Evolutionary conservation across 495 filamentous ascomycete species (phyloP), one percentile per base, ranked within the genome.

Genomic region (Neurospora terricola): DNA sequence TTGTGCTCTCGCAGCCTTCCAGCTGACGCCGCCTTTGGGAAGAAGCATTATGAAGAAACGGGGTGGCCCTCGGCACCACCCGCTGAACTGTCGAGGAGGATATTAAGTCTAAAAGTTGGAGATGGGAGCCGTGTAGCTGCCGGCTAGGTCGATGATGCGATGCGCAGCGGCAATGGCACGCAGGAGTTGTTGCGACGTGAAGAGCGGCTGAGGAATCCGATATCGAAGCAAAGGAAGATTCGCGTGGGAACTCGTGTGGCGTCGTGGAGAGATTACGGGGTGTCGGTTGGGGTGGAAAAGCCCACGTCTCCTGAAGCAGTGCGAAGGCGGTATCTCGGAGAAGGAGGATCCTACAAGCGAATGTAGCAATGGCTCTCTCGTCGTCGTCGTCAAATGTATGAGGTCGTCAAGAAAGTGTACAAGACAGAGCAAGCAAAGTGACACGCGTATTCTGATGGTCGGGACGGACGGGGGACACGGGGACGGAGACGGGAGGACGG

Each of bases 21-120:
- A 98, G 81, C 87, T 96, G 79, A 96, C 88, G 82, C 92, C 93
- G 82, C 92, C 92, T 82, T 96, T 97, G 70, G 92, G 92, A 75
- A 96, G 87, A 81, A 97, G 82, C 85, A 86, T 86, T 69, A 72
- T 72, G 77, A 76, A 72, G 74, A 77, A 73, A 79, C 77, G 42
- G 71, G 77, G 78, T 75, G 80, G 76, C 81, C 77, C 81, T 80
- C 70, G 69, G 76, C 77, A 81, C 82, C 81, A 79, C 79, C 78
- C 54, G 54, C 75, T 70, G 71, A 39, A 68, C 72, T n/a, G 38
- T 71, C 37, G 54, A 73, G 72, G 43, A 66, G 43, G 36, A 68
- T 30, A 59, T 72, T 72, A 72, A 59, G 43, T 34, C 42, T 30
- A 72, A 21, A n/a, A 34, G 14, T 37, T 45, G 40, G 18, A 72